These are phyloP conservation scores for Ophiostoma piceae DNA, from an alignment of 2,329 filamentous ascomycete genomes.

Conservation along the genomic window DNA sequence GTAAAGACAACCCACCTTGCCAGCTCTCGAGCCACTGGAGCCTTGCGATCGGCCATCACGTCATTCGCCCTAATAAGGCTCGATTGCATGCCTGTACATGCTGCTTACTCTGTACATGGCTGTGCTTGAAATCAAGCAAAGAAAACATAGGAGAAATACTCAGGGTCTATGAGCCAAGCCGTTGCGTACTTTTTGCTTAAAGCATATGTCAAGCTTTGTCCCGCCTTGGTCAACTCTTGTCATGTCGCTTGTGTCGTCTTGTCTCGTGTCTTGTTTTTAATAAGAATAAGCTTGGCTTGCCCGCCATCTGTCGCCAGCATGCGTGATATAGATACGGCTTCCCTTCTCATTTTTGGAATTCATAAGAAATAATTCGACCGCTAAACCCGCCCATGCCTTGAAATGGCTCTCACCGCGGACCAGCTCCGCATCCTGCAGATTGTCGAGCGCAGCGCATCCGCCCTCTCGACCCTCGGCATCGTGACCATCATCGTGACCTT, in stretches of 20 bases:
- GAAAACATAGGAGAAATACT: background rate
- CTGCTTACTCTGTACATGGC: background rate
- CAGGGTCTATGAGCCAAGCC: background rate
- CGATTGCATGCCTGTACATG: background rate
- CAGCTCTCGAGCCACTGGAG: constrained; percentile 11
- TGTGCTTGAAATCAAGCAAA: background rate
- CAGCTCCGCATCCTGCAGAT: constrained; percentile 31
- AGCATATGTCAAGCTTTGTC: background rate
- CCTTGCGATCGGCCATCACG: constrained; percentile 13
- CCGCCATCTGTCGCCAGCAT: background rate
- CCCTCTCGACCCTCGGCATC: constrained; percentile 34
- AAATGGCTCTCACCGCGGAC: constrained; percentile 28
- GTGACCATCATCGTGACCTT: constrained; percentile 35
- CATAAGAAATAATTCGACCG: too few species aligned
- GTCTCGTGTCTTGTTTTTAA: background rate
- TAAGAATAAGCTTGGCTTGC: background rate
- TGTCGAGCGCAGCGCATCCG: constrained; percentile 33
- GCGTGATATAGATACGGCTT: background rate
- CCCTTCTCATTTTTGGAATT: background rate
- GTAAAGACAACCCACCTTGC: background rate
- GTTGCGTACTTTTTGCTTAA: background rate
- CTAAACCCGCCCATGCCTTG: background rate
- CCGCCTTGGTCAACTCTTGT: constrained; percentile 7
- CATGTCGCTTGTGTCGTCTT: background rate
- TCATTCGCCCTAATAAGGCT: constrained; percentile 14